Conservation (phyloP, 306 rosid genomes). For the Rosa lucieae region DNA sequence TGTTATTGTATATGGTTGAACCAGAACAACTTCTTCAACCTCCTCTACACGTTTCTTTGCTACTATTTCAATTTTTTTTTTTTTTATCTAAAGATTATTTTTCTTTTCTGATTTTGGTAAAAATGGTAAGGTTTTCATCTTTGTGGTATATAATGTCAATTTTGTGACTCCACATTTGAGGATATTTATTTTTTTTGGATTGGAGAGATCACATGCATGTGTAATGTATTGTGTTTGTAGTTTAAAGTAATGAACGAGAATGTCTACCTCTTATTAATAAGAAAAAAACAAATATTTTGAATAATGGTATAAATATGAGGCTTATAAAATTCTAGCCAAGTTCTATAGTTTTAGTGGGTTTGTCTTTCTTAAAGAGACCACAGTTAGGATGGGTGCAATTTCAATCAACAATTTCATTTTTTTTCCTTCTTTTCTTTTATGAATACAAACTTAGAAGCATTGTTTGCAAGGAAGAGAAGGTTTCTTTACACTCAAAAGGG, state of each 20-base stretch:
- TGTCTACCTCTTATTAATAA: too few relatives aligned
- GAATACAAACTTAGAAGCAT: neutral
- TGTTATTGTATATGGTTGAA: conserved; percentile 1
- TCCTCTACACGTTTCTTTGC: conserved; percentile 12
- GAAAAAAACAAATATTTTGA: too few relatives aligned
- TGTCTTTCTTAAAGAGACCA: neutral
- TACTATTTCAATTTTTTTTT: neutral
- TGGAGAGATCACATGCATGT: neutral
- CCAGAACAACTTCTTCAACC: conserved; percentile 20
- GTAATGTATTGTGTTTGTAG: neutral
- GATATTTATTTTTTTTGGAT: neutral
- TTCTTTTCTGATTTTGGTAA: neutral
- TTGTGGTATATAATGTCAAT: neutral
- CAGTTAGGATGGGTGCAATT: neutral
- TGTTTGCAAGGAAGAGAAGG: neutral
- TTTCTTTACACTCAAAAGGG: neutral
- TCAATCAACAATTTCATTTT: neutral
- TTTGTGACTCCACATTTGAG: neutral
- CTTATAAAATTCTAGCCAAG: neutral
- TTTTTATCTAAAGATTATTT: neutral
- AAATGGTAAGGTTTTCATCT: neutral
- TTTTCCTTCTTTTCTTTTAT: neutral
- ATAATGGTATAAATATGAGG: neutral
- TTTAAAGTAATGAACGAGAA: neutral
- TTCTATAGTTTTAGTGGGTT: neutral